Base-by-base conservation (phyloP, 768 basidiomycete species). In the Filobasidium floriforme region DNA sequence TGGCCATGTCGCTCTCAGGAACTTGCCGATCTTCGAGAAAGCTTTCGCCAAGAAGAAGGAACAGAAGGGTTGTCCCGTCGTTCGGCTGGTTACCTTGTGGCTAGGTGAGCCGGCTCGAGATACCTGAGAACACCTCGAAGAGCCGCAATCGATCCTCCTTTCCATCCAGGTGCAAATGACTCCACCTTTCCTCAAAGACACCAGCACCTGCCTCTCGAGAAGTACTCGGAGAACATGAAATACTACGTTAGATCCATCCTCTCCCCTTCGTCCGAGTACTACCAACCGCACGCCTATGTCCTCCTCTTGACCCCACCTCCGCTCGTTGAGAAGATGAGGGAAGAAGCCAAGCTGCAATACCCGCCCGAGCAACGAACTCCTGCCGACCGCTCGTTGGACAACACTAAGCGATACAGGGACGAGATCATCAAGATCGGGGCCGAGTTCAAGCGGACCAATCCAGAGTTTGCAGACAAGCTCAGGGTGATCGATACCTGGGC, bases 281-380 rank as follows among this genome's bases (percentile, higher is more conserved):
- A 88, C 79, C 87, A 88, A 11, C 87, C 88, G 1, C 72, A 81
- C 19, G 93, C 91, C 55, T 83, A 83, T 62, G 83, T 94, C 71
- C 80, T 96, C 61, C 81, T 97, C 64, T 85, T 93, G 66, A 89
- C 89, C 15, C 89, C 92, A 14, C 89, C 92, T 4, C 92, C 92
- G 1, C 82, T 91, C 62, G 88, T 73, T 24, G 64, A 65, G 6
- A 54, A 64, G 10, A 61, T 59, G 49, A 61, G 69, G 7, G 40
- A 65, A 37, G 44, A 60, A 37, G 15, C 29, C 22, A 40, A 46
- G 15, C 22, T 60, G 18, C 57, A 49, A 10, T 57, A 46, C 51
- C 60, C 15, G 41, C 18, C 52, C 44, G 66, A 65, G 29, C 24
- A 52, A 32, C 22, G 54, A 3, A 7, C 24, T n/a, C 46, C 11